Percentiles rank a stretch among this genome's conserved stretches.
These are phyloP conservation scores for Trichosporon sp. DNA, from an alignment of 1,284 basidiomycete species.

Conservation along the genomic window DNA sequence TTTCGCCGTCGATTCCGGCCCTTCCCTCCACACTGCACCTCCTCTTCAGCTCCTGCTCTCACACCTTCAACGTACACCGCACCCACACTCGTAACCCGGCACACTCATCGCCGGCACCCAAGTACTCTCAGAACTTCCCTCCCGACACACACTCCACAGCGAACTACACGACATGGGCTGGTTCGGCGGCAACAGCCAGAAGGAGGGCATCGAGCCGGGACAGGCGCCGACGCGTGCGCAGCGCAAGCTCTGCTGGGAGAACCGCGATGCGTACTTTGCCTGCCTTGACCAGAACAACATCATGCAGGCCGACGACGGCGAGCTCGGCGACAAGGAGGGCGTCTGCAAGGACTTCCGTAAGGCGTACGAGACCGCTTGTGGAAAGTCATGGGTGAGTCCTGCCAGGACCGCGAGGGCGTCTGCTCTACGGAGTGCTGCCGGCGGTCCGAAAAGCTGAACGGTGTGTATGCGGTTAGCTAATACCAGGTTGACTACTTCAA, in stretches of 20 bases:
- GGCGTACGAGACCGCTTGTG: conserved; percentile 53
- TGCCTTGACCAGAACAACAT: conserved; percentile 54
- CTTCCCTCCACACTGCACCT: not conserved
- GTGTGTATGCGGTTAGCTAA: not conserved
- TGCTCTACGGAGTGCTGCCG: too few species aligned
- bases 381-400: conserved; percentile 57
- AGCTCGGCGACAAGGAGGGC: conserved; percentile 34
- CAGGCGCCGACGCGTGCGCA: conserved; percentile 54
- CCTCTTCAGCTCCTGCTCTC: not conserved
- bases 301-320: conserved; percentile 47
- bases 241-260: conserved; percentile 55
- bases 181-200: conserved; percentile 14
- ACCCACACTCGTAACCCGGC: not conserved
- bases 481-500: conserved; percentile 59
- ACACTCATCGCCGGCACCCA: not conserved
- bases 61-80: not conserved
- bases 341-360: conserved; percentile 48
- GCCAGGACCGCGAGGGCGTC: too few species aligned
- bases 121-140: too few species aligned
- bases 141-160: not conserved
- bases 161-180: conserved; percentile 8
- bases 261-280: conserved; percentile 56
- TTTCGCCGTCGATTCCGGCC: conserved; percentile 8
- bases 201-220: conserved; percentile 20
- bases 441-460: too few species aligned